Conservation (phyloP, 805 yeast species). For the Candida palmyrensis region DNA sequence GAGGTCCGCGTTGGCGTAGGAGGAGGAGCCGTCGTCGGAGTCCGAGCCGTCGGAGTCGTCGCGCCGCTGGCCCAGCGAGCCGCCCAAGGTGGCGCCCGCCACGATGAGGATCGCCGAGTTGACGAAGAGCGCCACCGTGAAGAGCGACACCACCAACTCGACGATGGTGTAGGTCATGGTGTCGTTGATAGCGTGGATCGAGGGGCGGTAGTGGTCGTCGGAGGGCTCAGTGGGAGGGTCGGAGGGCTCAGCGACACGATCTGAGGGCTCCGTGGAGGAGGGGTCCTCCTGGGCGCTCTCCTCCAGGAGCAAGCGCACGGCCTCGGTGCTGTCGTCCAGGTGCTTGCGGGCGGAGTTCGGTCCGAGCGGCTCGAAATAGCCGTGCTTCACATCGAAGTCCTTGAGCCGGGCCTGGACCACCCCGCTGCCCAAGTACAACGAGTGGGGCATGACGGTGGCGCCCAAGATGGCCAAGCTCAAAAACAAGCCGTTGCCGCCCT, state of each 20-base stretch:
- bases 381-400: slow-evolving; percentile 66
- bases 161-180: slow-evolving; percentile 77
- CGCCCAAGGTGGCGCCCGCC: slow-evolving; percentile 80
- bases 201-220: slow-evolving; percentile 56
- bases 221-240: slow-evolving; percentile 23
- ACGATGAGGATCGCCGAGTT: slow-evolving; percentile 86
- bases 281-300: slow-evolving; percentile 1
- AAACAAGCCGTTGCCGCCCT: slow-evolving; percentile 58
- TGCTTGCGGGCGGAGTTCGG: slow-evolving; percentile 7
- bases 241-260: slow-evolving; percentile 7
- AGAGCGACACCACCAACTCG: slow-evolving; percentile 75
- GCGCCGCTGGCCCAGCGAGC: slow-evolving; percentile 16
- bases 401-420: slow-evolving; percentile 78
- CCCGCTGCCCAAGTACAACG: slow-evolving; percentile 79
- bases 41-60: slow-evolving; percentile 8
- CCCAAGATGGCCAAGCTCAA: slow-evolving; percentile 82
- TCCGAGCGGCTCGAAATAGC: slow-evolving; percentile 42
- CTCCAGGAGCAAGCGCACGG: slow-evolving; percentile 6
- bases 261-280: background rate
- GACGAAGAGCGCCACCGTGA: slow-evolving; percentile 88
- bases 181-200: slow-evolving; percentile 73
- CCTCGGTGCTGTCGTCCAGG: slow-evolving; percentile 1
- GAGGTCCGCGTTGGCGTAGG: slow-evolving; percentile 56
- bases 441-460: slow-evolving; percentile 95
- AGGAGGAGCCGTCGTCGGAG: slow-evolving; percentile 24